A percentile compares a stretch with the other conserved stretches of the same genome.
These are phyloP conservation scores for Hypoxylon cercidicola DNA, from an alignment of 495 filamentous ascomycete species.

Conservation along the genomic window DNA sequence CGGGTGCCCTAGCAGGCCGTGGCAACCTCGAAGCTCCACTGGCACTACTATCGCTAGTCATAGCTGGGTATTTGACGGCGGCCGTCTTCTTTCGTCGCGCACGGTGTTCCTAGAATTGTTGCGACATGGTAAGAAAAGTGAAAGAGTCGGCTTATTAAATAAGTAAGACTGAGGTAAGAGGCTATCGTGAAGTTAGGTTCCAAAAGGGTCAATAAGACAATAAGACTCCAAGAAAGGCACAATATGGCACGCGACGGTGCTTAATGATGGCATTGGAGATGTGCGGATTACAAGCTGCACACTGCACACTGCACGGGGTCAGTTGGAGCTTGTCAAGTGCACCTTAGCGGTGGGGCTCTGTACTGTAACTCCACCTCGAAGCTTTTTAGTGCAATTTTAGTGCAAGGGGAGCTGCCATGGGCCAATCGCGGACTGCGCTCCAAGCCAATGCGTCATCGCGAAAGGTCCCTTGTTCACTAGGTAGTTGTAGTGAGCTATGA, in stretches of 20 bases:
- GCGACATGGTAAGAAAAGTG: constrained; percentile 22
- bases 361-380: no score
- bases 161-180: constrained; percentile 15
- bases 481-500: no score
- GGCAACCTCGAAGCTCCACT: constrained; percentile 38
- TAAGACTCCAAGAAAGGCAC: not conserved
- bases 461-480: not conserved
- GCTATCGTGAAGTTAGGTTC: constrained; percentile 3
- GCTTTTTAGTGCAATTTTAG: no score
- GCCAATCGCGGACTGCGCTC: constrained; percentile 21
- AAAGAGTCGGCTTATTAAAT: not conserved
- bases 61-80: constrained; percentile 29
- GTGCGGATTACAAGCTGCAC: no score
- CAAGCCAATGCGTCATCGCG: constrained; percentile 29
- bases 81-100: constrained; percentile 34
- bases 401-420: not conserved
- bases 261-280: not conserved
- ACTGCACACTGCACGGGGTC: no score
- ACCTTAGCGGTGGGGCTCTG: not conserved
- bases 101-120: constrained; percentile 28
- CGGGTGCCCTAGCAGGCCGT: constrained; percentile 30
- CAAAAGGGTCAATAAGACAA: not conserved
- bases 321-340: constrained; percentile 3
- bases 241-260: not conserved
- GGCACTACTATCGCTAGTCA: constrained; percentile 33